These are phyloP conservation scores for Melanogaster broomeanus DNA, from an alignment of 768 basidiomycete species.

Conservation along the genomic window DNA sequence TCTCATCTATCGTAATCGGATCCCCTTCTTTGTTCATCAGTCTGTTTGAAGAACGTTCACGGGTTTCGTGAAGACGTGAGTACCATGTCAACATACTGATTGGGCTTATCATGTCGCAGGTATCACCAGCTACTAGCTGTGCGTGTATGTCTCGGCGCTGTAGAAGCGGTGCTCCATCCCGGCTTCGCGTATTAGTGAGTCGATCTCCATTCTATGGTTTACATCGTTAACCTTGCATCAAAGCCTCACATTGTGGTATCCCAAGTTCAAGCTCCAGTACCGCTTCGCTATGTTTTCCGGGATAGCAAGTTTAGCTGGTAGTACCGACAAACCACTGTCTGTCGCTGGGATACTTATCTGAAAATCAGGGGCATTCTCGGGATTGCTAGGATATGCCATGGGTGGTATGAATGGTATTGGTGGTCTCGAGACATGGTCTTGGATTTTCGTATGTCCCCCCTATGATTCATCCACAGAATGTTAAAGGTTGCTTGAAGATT, in stretches of 20 bases:
- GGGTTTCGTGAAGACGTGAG: constrained; percentile 73
- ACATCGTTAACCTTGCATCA: too few relatives aligned
- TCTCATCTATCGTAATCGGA: too few relatives aligned
- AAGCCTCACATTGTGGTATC: constrained; percentile 73
- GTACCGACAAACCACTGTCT: neutral
- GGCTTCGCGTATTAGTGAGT: constrained; percentile 73
- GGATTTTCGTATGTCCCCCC: constrained; percentile 56
- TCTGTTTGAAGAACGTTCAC: constrained; percentile 49
- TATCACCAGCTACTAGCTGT: too few relatives aligned
- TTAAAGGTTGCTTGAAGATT: constrained; percentile 39
- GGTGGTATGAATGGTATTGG: constrained; percentile 49
- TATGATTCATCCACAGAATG: neutral
- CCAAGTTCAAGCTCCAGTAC: constrained; percentile 57
- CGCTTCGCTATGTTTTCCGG: constrained; percentile 67
- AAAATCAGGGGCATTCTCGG: constrained; percentile 51
- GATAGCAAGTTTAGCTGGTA: constrained; percentile 60
- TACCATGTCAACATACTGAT: too few relatives aligned
- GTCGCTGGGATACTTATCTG: neutral
- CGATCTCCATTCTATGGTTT: neutral
- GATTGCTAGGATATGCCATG: constrained; percentile 57
- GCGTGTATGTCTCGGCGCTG: too few relatives aligned
- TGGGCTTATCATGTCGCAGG: too few relatives aligned
- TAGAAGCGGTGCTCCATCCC: constrained; percentile 66
- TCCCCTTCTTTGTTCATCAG: constrained; percentile 8
- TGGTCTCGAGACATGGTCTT: constrained; percentile 61